Percentiles rank a stretch among this genome's conserved stretches.
phyloP scores from a whole-genome alignment of 805 yeast species.

The Ogataea chonburiensis region DNA sequence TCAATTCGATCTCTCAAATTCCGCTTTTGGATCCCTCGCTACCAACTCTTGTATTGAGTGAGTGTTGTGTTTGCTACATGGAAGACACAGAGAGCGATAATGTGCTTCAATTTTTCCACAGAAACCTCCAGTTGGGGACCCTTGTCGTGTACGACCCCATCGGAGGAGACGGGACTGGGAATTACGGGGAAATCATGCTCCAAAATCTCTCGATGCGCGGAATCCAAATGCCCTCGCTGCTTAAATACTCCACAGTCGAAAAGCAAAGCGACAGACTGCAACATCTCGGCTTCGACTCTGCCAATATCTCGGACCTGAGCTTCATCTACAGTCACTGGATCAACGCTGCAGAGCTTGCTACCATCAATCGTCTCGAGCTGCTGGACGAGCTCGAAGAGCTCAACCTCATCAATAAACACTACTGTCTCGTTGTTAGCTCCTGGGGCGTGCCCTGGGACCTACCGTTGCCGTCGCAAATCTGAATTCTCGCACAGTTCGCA shows the following conservation, averaged over 20 bases:
- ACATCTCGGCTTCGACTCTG: conserved; percentile 26
- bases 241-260: conserved; percentile 47
- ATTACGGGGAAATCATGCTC: conserved; percentile 69
- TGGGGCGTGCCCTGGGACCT: conserved; percentile 25
- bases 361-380: conserved; percentile 57
- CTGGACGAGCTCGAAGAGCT: conserved; percentile 78
- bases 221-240: conserved; percentile 56
- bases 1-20: conserved; percentile 17
- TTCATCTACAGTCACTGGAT: conserved; percentile 45
- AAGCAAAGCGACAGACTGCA: conserved; percentile 40
- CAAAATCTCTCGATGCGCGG: conserved; percentile 61
- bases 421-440: conserved; percentile 40
- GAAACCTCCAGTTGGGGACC: conserved; percentile 25
- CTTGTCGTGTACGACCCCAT: conserved; percentile 69
- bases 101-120: conserved; percentile 45
- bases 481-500: conserved; percentile 14
- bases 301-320: conserved; percentile 47
- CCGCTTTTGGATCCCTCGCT: conserved; percentile 24
- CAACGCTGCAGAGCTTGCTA: conserved; percentile 34
- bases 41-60: conserved; percentile 67
- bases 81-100: conserved; percentile 46
- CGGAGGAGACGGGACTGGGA: conserved; percentile 44
- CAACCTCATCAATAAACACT: conserved; percentile 58
- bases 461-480: conserved; percentile 12
- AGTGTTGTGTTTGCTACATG: conserved; percentile 75